Evolutionary conservation across 2,329 filamentous ascomycete genomes (phyloP).

Genomic region (Pseudocercospora crystallina): DNA sequence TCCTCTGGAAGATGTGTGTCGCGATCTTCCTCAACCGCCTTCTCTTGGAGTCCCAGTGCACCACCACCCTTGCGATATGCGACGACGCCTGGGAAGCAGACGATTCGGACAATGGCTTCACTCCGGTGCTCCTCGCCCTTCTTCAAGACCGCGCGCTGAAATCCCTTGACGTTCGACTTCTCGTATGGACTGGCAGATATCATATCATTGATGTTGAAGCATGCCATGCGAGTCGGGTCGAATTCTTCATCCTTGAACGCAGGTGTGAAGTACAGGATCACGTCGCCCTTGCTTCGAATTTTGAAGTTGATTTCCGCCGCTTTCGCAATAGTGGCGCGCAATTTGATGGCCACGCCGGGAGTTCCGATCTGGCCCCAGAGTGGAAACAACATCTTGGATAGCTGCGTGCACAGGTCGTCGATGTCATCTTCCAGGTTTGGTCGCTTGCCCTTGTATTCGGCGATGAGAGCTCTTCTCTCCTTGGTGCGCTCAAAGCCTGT

Average conservation of each 20-base stretch:
- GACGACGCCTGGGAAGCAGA: slow-evolving; percentile 29
- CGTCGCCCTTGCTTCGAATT: slow-evolving; percentile 25
- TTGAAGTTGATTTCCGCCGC: slow-evolving; percentile 24
- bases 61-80: slow-evolving; percentile 32
- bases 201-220: slow-evolving; percentile 28
- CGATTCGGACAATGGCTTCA: slow-evolving; percentile 32
- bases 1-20: slow-evolving; percentile 12
- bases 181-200: slow-evolving; percentile 25
- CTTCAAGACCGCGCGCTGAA: slow-evolving; percentile 21
- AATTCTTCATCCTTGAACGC: slow-evolving; percentile 36
- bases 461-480: slow-evolving; percentile 20
- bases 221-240: slow-evolving; percentile 31
- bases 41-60: slow-evolving; percentile 18
- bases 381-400: slow-evolving; percentile 20
- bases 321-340: slow-evolving; percentile 21
- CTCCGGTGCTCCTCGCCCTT: slow-evolving; percentile 13
- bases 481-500: slow-evolving; percentile 31
- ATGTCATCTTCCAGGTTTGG: neutral
- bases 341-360: neutral
- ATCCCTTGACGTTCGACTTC: slow-evolving; percentile 16
- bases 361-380: slow-evolving; percentile 3
- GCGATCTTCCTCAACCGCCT: slow-evolving; percentile 18
- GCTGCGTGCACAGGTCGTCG: slow-evolving; percentile 3
- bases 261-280: slow-evolving; percentile 32
- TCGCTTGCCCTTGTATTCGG: neutral